These are phyloP conservation scores for Fusarium vanettenii DNA, from an alignment of 2,329 filamentous ascomycete genomes.

Conservation along the genomic window DNA sequence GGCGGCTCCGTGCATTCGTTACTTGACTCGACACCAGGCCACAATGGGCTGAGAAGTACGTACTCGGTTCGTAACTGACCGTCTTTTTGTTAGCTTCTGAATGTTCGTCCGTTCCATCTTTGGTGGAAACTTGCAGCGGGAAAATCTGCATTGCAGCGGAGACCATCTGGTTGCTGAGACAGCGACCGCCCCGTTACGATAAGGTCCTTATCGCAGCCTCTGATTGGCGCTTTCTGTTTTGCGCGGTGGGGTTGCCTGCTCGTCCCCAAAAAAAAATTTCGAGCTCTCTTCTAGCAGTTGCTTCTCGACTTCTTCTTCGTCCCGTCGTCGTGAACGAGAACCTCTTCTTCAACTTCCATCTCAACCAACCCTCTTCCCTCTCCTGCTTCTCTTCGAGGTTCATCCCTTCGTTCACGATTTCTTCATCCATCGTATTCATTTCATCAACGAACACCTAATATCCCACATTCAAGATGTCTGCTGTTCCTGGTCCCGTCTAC, in stretches of 20 bases:
- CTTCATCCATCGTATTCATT: not conserved
- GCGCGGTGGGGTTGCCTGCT: slow-evolving; percentile 31
- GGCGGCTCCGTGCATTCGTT: not conserved
- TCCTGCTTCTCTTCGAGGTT: slow-evolving; percentile 13
- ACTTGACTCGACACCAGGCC: not conserved
- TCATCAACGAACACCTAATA: slow-evolving; percentile 1
- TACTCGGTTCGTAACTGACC: not conserved
- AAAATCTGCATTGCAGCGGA: slow-evolving; percentile 41
- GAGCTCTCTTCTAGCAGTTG: slow-evolving; percentile 38
- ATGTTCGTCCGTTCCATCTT: not conserved
- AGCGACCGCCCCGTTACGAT: slow-evolving; percentile 44
- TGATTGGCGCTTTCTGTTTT: slow-evolving; percentile 42
- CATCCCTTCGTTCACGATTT: slow-evolving; percentile 4
- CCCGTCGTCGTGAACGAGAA: slow-evolving; percentile 32
- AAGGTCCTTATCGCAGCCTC: slow-evolving; percentile 44
- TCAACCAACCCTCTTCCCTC: not conserved
- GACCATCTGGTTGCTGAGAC: slow-evolving; percentile 49
- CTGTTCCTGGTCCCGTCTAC: slow-evolving; percentile 82
- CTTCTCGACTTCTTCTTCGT: slow-evolving; percentile 39
- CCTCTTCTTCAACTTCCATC: slow-evolving; percentile 26
- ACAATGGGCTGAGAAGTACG: not conserved
- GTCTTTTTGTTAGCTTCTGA: slow-evolving; percentile 10
- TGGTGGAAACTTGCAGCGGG: slow-evolving; percentile 25
- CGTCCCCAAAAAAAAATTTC: slow-evolving; percentile 50
- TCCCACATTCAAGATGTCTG: slow-evolving; percentile 61